These are phyloP conservation scores for Psilocybe sp. DNA, from an alignment of 768 basidiomycete species.

Conservation along the genomic window DNA sequence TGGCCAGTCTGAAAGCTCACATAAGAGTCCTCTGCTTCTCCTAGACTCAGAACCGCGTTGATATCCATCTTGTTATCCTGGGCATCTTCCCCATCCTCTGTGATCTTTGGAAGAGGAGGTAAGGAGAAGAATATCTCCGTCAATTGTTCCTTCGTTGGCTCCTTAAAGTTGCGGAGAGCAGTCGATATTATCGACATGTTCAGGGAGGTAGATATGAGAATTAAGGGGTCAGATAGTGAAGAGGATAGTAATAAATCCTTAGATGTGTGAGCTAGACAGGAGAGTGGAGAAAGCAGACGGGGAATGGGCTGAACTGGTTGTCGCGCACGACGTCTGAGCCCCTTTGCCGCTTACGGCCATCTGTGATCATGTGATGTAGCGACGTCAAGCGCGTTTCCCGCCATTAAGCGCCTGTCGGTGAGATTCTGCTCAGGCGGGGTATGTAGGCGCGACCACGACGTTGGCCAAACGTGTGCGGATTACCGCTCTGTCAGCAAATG, in stretches of 20 bases:
- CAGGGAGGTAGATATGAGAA: background rate
- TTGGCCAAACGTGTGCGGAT: too few species aligned
- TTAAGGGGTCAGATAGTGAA: background rate
- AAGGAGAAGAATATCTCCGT: conserved; percentile 86
- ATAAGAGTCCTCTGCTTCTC: conserved; percentile 88
- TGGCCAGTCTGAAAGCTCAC: conserved; percentile 48
- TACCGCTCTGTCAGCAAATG: too few species aligned
- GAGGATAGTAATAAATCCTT: background rate
- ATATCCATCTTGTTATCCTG: conserved; percentile 64
- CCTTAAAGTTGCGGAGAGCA: conserved; percentile 88
- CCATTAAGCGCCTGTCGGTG: too few species aligned
- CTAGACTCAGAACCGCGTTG: conserved; percentile 82
- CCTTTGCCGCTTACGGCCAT: too few species aligned
- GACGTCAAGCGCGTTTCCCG: too few species aligned
- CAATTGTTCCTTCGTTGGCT: conserved; percentile 85
- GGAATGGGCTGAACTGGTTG: too few species aligned
- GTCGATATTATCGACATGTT: conserved; percentile 83
- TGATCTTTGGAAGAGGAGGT: conserved; percentile 41
- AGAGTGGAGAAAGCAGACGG: background rate
- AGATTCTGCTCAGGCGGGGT: too few species aligned
- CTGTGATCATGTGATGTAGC: too few species aligned
- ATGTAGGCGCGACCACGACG: too few species aligned
- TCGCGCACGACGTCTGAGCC: too few species aligned
- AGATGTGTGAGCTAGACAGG: background rate
- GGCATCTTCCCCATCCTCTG: conserved; percentile 37